Evolutionary conservation across 805 yeast genomes (phyloP).

Genomic region (Candida chilensis): DNA sequence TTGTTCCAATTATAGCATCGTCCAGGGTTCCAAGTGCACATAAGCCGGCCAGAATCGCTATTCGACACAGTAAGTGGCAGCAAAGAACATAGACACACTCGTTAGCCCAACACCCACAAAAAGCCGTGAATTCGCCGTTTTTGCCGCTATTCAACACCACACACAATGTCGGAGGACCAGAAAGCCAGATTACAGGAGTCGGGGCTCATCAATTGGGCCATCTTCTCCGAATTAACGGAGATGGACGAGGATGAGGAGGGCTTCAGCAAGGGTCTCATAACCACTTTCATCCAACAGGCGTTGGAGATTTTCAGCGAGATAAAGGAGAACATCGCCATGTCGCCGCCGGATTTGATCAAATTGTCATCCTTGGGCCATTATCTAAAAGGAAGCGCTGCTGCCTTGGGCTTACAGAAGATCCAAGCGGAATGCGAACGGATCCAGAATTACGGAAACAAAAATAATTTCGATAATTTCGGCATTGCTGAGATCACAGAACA

Average conservation of each 20-base stretch:
- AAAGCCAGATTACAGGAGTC: too few species aligned
- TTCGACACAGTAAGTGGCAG: too few species aligned
- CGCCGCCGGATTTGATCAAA: conserved; percentile 32
- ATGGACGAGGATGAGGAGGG: conserved; percentile 98
- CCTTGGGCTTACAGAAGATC: conserved; percentile 76
- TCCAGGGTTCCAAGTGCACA: too few species aligned
- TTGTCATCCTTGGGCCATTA: conserved; percentile 83
- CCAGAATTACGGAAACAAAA: conserved; percentile 74
- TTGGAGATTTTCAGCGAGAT: conserved; percentile 68
- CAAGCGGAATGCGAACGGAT: conserved; percentile 88
- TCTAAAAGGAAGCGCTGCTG: conserved; percentile 92
- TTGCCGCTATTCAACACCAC: too few species aligned
- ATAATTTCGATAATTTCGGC: conserved; percentile 24
- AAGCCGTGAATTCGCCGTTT: too few species aligned
- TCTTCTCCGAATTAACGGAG: conserved; percentile 76
- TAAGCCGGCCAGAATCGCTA: too few species aligned
- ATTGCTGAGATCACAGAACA: conserved; percentile 1
- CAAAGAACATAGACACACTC: too few species aligned
- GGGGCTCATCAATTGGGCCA: conserved; percentile 81
- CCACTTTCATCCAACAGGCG: conserved; percentile 87
- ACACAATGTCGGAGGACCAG: too few species aligned
- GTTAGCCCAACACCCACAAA: too few species aligned
- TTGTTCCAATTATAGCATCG: too few species aligned
- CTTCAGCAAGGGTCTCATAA: conserved; percentile 69
- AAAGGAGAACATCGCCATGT: conserved; percentile 36